Evolutionary conservation across 225 moss, liverwort and hornwort species (phyloP), one percentile per base, ranked within the genome.

Genomic region (Bryoerythrophyllum caledonicum): DNA sequence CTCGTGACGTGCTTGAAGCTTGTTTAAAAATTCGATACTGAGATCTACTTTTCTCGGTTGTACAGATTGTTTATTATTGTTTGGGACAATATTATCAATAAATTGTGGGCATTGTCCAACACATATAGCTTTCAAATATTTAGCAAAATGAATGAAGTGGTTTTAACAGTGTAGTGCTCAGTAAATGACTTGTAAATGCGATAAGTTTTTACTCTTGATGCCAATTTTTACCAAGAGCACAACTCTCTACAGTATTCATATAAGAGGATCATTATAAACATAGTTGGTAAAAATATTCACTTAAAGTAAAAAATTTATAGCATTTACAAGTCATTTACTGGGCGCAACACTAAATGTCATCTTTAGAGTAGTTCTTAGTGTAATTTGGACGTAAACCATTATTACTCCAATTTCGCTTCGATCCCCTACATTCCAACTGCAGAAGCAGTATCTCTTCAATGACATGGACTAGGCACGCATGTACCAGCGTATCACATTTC

Each of bases 361-460:
- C n/a, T n/a, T n/a, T n/a, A n/a, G n/a, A n/a, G n/a, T 52, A 25
- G 17, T 4, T 65, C 53, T 27, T n/a, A 53, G 10, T 38, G 20
- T 27, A 8, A 54, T 54, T 35, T n/a, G n/a, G n/a, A n/a, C n/a
- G n/a, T n/a, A n/a, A n/a, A n/a, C n/a, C n/a, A n/a, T n/a, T n/a
- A n/a, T n/a, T n/a, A n/a, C n/a, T n/a, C n/a, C n/a, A n/a, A n/a
- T n/a, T n/a, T n/a, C n/a, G n/a, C n/a, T n/a, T n/a, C n/a, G n/a
- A n/a, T n/a, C n/a, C 83, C 76, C 87, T 87, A n/a, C 83, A 91
- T 95, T 24, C 92, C 97, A 68, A 82, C 60, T 74, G 82, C 84
- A 19, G 91, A 99, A 49, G 93, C 91, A 99, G 91, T 68, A 93
- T 94, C 76, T 88, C 97, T 99, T 82, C n/a, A n/a, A n/a, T n/a